A percentile compares a stretch with the other conserved stretches of the same genome.
These are phyloP conservation scores for Boletus patriciae DNA, from an alignment of 768 basidiomycete genomes.

Conservation along the genomic window DNA sequence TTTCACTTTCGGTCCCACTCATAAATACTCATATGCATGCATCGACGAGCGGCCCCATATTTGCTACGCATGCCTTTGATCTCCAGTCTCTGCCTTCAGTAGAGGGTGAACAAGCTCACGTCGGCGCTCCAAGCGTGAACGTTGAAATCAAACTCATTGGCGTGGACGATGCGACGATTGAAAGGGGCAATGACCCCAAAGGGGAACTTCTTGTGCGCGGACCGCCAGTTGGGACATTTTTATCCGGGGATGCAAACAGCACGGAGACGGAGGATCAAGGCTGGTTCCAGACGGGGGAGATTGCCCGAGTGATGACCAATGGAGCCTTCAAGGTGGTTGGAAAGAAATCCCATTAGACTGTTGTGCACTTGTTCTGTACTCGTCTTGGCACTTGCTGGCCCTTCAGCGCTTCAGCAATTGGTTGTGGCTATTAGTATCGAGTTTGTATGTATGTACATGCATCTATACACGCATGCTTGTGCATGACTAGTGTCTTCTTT, in stretches of 20 bases:
- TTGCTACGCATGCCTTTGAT: constrained; percentile 83
- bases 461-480: background rate
- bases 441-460: background rate
- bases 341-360: constrained; percentile 4
- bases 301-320: constrained; percentile 58
- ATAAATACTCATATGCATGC: constrained; percentile 63
- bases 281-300: constrained; percentile 48
- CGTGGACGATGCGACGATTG: constrained; percentile 63
- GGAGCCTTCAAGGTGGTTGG: constrained; percentile 54
- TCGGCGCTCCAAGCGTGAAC: constrained; percentile 83
- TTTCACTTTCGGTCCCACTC: constrained; percentile 76
- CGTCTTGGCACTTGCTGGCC: no score
- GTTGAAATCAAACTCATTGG: constrained; percentile 78
- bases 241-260: constrained; percentile 29
- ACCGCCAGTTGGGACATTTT: constrained; percentile 63
- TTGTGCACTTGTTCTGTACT: background rate
- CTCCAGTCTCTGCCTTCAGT: constrained; percentile 66
- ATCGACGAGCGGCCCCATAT: constrained; percentile 69
- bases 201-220: constrained; percentile 68
- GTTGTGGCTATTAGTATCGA: background rate
- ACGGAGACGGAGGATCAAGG: constrained; percentile 41
- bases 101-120: constrained; percentile 41
- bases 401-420: no score
- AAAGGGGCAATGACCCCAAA: constrained; percentile 62
- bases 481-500: background rate